phyloP scores from a whole-genome alignment of 2,329 filamentous ascomycete species.

The Aspergillus viridinutans region DNA sequence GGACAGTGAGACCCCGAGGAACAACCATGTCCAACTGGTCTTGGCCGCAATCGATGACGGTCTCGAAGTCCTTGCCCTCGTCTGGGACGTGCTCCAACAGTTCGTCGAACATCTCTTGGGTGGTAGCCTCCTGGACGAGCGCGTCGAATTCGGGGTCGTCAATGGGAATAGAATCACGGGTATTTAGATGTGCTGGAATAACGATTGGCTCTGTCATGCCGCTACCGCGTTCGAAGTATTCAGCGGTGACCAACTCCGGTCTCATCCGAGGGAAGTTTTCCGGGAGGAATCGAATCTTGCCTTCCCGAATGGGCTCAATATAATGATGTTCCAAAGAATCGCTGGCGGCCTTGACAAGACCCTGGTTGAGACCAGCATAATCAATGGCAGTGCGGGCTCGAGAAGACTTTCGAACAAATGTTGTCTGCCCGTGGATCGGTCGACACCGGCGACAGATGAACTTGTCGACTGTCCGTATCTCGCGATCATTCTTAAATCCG shows the following conservation, averaged over 20 bases:
- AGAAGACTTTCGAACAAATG: slow-evolving; percentile 63
- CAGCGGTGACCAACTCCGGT: slow-evolving; percentile 59
- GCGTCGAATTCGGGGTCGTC: slow-evolving; percentile 22
- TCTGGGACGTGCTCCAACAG: slow-evolving; percentile 30
- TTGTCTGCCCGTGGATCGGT: slow-evolving; percentile 58
- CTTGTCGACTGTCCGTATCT: slow-evolving; percentile 64
- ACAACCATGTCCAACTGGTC: slow-evolving; percentile 67
- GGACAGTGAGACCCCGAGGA: slow-evolving; percentile 59
- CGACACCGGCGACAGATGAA: slow-evolving; percentile 61
- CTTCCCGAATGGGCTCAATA: slow-evolving; percentile 63
- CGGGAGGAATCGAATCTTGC: slow-evolving; percentile 56
- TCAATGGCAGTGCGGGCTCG: slow-evolving; percentile 63
- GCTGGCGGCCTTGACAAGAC: slow-evolving; percentile 60
- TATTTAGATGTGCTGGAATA: slow-evolving; percentile 60
- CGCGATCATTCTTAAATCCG: slow-evolving; percentile 60
- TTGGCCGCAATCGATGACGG: slow-evolving; percentile 57
- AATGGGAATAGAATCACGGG: slow-evolving; percentile 41
- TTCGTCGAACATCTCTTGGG: slow-evolving; percentile 39
- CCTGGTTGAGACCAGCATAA: slow-evolving; percentile 64
- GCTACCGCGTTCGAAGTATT: slow-evolving; percentile 59
- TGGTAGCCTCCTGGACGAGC: slow-evolving; percentile 32
- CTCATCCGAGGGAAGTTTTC: slow-evolving; percentile 62
- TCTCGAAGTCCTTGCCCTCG: slow-evolving; percentile 27
- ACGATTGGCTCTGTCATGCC: slow-evolving; percentile 65
- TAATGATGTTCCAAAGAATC: slow-evolving; percentile 65